Conservation (phyloP, 2,329 filamentous ascomycete species). For the Metarhizium rileyi region DNA sequence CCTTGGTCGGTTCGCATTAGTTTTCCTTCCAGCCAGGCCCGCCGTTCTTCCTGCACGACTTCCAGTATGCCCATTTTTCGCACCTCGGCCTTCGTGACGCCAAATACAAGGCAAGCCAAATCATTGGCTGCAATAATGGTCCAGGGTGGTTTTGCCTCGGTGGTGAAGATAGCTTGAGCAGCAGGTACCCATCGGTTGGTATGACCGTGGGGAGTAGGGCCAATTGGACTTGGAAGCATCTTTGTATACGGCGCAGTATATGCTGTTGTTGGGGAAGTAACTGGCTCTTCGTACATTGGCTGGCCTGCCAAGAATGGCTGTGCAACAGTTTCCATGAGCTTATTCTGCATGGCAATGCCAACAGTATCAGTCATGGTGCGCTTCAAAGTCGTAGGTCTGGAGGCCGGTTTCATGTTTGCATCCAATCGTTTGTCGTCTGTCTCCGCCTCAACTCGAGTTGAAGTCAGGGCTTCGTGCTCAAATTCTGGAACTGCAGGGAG, state of each 20-base stretch:
- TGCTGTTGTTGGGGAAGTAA: slow-evolving; percentile 32
- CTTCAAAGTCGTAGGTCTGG: slow-evolving; percentile 61
- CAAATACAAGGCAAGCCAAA: slow-evolving; percentile 92
- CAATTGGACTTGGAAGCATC: slow-evolving; percentile 37
- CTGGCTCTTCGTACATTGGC: slow-evolving; percentile 24
- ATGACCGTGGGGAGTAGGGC: slow-evolving; percentile 68
- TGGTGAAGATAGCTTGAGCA: slow-evolving; percentile 94
- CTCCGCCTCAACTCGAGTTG: slow-evolving; percentile 45
- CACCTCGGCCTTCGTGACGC: slow-evolving; percentile 94
- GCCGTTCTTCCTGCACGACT: slow-evolving; percentile 81
- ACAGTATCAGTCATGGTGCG: slow-evolving; percentile 81
- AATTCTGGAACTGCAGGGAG: slow-evolving; percentile 12
- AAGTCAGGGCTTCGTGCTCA: slow-evolving; percentile 33
- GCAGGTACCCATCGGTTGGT: slow-evolving; percentile 83
- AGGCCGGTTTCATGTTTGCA: slow-evolving; percentile 40
- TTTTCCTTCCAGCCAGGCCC: slow-evolving; percentile 83
- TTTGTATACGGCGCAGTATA: slow-evolving; percentile 30
- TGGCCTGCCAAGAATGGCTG: slow-evolving; percentile 59
- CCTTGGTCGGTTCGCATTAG: slow-evolving; percentile 45
- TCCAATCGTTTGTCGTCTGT: slow-evolving; percentile 41
- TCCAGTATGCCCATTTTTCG: slow-evolving; percentile 91
- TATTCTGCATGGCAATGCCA: slow-evolving; percentile 66
- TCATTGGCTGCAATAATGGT: slow-evolving; percentile 96
- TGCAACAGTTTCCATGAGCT: slow-evolving; percentile 74
- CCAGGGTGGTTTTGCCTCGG: slow-evolving; percentile 83